These are phyloP conservation scores for Fusarium scirpi DNA, from an alignment of 2,329 filamentous ascomycete genomes.

Conservation along the genomic window DNA sequence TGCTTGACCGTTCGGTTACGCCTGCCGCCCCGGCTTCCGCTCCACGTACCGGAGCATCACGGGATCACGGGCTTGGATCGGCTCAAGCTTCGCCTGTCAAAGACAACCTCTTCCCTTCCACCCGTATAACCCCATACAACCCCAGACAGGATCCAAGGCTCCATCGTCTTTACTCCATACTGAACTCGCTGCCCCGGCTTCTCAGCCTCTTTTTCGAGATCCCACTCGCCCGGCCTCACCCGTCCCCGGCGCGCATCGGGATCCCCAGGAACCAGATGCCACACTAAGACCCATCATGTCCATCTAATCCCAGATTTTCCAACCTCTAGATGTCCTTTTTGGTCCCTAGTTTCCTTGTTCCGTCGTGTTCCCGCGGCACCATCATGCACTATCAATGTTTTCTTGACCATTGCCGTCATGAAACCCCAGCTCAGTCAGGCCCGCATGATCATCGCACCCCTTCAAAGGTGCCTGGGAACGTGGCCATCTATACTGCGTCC, in stretches of 20 bases:
- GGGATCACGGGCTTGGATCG: conserved; percentile 47
- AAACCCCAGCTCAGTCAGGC: conserved; percentile 25
- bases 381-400: conserved; percentile 43
- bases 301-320: conserved; percentile 18
- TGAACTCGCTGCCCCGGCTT: conserved; percentile 41
- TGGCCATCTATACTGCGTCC: conserved; percentile 3
- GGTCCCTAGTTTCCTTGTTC: conserved; percentile 37
- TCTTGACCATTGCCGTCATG: conserved; percentile 34
- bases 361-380: conserved; percentile 41
- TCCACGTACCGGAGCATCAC: conserved; percentile 49
- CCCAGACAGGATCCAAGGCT: conserved; percentile 28
- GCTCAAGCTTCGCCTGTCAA: conserved; percentile 42
- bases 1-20: conserved; percentile 46
- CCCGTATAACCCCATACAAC: conserved; percentile 36
- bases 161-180: conserved; percentile 40
- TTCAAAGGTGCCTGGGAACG: conserved; percentile 18
- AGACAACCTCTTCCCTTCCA: conserved; percentile 21
- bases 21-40: conserved; percentile 40
- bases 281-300: conserved; percentile 26
- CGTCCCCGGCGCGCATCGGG: conserved; percentile 46
- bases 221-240: conserved; percentile 45
- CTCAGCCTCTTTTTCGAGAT: conserved; percentile 45
- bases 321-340: conserved; percentile 14
- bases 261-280: conserved; percentile 46
- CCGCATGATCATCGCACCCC: conserved; percentile 22